Evolutionary conservation across 23 red algal genomes (phyloP).

Genomic region (Cyanidium caldarium): DNA sequence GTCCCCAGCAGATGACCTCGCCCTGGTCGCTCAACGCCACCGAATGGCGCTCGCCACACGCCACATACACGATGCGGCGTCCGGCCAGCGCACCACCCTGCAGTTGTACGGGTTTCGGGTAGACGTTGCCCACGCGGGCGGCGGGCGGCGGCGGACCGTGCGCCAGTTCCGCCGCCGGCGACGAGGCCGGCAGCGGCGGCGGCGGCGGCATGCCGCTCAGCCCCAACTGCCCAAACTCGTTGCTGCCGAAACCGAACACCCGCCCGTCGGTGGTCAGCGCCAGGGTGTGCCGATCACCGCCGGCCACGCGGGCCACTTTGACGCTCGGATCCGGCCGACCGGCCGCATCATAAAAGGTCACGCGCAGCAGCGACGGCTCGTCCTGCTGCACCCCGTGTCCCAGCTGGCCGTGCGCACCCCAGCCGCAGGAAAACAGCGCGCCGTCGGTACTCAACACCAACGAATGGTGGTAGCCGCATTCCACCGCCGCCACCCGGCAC

Average conservation of each 20-base stretch:
- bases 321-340: not conserved
- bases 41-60: constrained; percentile 81
- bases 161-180: not conserved
- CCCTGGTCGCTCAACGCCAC: constrained; percentile 74
- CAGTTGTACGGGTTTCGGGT: constrained; percentile 24
- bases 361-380: not conserved
- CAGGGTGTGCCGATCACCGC: constrained; percentile 78
- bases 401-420: constrained; percentile 95
- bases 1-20: constrained; percentile 82
- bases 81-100: constrained; percentile 35
- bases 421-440: constrained; percentile 81
- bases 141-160: too few relatives aligned
- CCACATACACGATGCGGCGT: constrained; percentile 32
- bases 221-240: constrained; percentile 96
- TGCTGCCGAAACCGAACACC: constrained; percentile 80
- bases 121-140: constrained; percentile 41
- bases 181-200: too few relatives aligned
- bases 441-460: constrained; percentile 46
- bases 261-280: constrained; percentile 48
- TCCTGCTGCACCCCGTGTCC: constrained; percentile 57
- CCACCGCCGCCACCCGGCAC: constrained; percentile 15
- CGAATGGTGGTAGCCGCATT: constrained; percentile 79
- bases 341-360: not conserved
- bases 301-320: constrained; percentile 26
- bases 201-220: constrained; percentile 31